Base-by-base conservation (phyloP, 345 rosid genomes). In the Carallia pectinifolia region DNA sequence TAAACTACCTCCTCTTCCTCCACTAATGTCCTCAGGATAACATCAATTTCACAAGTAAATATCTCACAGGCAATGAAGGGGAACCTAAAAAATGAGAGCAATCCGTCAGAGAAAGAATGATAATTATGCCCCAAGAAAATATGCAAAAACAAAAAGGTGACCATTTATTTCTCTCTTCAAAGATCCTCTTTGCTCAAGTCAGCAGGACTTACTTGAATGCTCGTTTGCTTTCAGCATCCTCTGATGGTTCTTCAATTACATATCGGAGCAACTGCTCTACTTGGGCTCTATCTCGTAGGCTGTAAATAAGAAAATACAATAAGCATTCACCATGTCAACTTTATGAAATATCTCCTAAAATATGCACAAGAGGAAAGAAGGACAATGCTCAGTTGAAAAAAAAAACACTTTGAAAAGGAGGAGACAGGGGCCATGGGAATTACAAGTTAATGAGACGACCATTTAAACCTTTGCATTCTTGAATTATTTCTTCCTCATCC, bases 401-500 rank as follows among this genome's bases (percentile, higher is more conserved):
- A 10, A 16, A 15, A 56, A 56, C 2, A 2, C 2, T 27, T 23
- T 9, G 60, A 56, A 56, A 55, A 56, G 31, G 15, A 56, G 31
- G 9, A 13, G 60, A 27, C 15, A 56, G 34, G 15, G 60, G 27
- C 27, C 33, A 56, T 13, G 60, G 62, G 60, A 71, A 62, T 81
- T 91, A 96, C 99, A 92, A 96, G 63, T 96, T 89, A 23, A 96
- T 92, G 39, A 96, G 98, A 30, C 99, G 97, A 69, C 89, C 88
- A 80, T 96, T 92, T 75, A 96, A 82, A 61, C 92, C 98, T 83
- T 92, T 96, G 98, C 99, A 96, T 76, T 96, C 99, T 84, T 96
- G 99, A 69, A 96, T 92, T 76, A 92, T 89, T 77, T 96, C 99
- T 88, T 96, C 99, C 85, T 96, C 99, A 33, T 96, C 98, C 73